phyloP scores from a whole-genome alignment of 2,329 filamentous ascomycete genomes.

The Pseudocercospora fuligena region DNA sequence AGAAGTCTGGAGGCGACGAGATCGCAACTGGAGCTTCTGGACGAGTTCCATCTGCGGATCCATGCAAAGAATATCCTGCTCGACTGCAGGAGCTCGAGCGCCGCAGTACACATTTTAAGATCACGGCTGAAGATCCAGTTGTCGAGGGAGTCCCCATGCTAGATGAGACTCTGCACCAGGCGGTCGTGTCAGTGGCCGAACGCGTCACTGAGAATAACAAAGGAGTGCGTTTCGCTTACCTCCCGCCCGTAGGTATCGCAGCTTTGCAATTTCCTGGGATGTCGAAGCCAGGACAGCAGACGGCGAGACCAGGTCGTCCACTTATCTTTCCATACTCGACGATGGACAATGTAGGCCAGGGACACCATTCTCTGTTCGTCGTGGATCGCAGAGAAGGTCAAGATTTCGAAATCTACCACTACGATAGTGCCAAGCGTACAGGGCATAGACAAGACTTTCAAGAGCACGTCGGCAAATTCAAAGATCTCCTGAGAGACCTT shows the following conservation, averaged over 20 bases:
- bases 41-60: neutral
- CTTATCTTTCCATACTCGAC: slow-evolving; percentile 4
- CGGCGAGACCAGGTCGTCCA: slow-evolving; percentile 1
- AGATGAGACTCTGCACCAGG: slow-evolving; percentile 4
- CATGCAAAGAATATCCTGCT: neutral
- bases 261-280: neutral
- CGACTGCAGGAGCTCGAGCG: neutral
- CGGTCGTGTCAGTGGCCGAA: slow-evolving; percentile 13
- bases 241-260: neutral
- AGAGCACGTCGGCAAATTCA: neutral
- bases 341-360: neutral
- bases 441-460: neutral
- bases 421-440: neutral
- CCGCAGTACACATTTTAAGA: neutral
- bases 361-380: slow-evolving; percentile 8
- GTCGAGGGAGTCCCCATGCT: neutral
- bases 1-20: neutral
- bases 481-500: neutral
- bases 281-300: neutral
- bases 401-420: slow-evolving; percentile 9
- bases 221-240: neutral
- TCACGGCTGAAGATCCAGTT: neutral
- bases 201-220: neutral
- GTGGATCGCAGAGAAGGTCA: neutral
- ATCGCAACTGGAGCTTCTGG: neutral